Percentiles rank a stretch among this genome's conserved stretches.
Conservation (phyloP, 2,329 filamentous ascomycete species). For the Phyllachora maydis region DNA sequence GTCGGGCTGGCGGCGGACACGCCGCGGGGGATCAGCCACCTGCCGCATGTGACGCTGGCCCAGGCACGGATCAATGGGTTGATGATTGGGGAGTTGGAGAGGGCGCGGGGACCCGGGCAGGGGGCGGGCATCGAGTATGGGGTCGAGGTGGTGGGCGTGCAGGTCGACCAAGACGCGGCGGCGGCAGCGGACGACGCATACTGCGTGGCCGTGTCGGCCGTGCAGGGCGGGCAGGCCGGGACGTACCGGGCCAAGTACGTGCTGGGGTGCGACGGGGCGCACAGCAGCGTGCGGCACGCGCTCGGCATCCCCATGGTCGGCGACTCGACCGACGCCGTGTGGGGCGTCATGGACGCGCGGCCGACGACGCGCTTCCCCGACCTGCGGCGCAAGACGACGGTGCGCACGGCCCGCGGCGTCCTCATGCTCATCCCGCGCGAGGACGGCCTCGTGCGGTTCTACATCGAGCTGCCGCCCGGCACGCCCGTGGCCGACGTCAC, state of each 20-base stretch:
- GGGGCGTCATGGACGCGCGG: conserved; percentile 35
- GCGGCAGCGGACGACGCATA: conserved; percentile 15
- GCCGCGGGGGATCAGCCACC: conserved; percentile 26
- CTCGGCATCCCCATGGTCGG: conserved; percentile 37
- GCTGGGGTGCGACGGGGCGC: conserved; percentile 25
- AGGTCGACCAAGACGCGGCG: conserved; percentile 23
- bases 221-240: conserved; percentile 2
- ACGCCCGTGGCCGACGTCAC: conserved; percentile 28
- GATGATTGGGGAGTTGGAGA: conserved; percentile 28
- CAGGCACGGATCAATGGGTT: conserved; percentile 32
- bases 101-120: conserved; percentile 10
- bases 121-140: conserved; percentile 29
- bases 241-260: conserved; percentile 26
- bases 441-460: conserved; percentile 36
- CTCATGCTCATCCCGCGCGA: conserved; percentile 42
- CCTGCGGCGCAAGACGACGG: conserved; percentile 31
- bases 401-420: conserved; percentile 31
- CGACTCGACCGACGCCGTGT: conserved; percentile 33
- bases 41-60: conserved; percentile 34
- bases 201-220: conserved; percentile 20
- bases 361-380: conserved; percentile 38
- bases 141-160: conserved; percentile 23
- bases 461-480: conserved; percentile 35
- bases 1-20: conserved; percentile 30
- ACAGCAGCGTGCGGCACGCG: conserved; percentile 25